Evolutionary conservation across 2,329 filamentous ascomycete species (phyloP).

Genomic region (Colletotrichum sp.): DNA sequence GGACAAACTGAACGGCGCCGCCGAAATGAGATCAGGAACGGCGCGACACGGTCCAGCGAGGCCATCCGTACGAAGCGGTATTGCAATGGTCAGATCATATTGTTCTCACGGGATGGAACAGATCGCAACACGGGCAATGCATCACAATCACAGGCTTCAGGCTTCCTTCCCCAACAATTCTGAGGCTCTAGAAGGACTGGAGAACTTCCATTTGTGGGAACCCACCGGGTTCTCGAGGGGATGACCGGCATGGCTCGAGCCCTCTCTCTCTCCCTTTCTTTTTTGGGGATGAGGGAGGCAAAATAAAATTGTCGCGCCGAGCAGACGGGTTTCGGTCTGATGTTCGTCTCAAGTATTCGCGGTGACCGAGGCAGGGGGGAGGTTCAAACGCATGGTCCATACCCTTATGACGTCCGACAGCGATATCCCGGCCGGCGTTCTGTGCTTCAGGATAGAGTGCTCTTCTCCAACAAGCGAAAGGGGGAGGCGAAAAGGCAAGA

Average conservation of each 20-base stretch:
- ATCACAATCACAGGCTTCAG: not conserved
- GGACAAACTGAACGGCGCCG: not conserved
- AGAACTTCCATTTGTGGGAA: not conserved
- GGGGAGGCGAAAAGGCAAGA: not conserved
- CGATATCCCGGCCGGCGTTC: slow-evolving; percentile 1
- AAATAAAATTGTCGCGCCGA: not conserved
- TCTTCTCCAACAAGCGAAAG: not conserved
- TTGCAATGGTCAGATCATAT: not conserved
- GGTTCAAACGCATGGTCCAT: not conserved
- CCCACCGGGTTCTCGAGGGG: not conserved
- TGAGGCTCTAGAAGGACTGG: not conserved
- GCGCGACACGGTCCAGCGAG: not conserved
- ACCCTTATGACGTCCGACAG: not conserved
- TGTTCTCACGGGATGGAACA: not conserved
- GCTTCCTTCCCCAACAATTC: not conserved
- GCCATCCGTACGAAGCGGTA: not conserved
- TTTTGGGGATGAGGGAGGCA: not conserved
- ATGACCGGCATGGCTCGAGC: not conserved
- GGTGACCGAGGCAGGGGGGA: not conserved
- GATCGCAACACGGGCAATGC: not conserved
- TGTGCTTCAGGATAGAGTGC: not conserved
- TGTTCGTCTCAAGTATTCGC: slow-evolving; percentile 10
- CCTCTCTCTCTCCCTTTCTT: not conserved
- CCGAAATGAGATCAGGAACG: slow-evolving; percentile 9
- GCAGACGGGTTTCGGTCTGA: slow-evolving; percentile 13